phyloP scores from a whole-genome alignment of 306 rosid genomes.

The Quercus aquifolioides region DNA sequence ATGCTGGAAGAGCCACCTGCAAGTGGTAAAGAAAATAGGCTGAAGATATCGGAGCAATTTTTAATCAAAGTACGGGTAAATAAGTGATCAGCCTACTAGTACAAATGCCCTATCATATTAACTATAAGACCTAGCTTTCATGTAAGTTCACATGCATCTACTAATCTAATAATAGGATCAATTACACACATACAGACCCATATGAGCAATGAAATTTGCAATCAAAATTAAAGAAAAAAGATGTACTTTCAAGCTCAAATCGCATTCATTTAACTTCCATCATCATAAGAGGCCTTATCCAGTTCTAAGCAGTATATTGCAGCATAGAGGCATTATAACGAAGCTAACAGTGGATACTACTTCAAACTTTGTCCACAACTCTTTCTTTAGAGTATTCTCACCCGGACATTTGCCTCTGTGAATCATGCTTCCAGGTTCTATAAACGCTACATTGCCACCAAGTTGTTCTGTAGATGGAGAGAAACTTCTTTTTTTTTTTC shows the following conservation, averaged over 20 bases:
- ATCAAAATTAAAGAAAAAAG: slow-evolving; percentile 14
- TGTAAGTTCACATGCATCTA: no score
- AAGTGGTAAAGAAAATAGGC: no score
- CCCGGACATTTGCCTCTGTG: no score
- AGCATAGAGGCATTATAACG: slow-evolving; percentile 15
- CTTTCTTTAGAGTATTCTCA: no score
- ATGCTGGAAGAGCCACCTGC: no score
- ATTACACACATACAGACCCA: no score
- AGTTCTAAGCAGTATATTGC: slow-evolving; percentile 33
- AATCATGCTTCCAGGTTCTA: slow-evolving; percentile 10
- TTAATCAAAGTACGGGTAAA: no score
- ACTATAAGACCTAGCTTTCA: no score
- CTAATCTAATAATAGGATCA: background rate
- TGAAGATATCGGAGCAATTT: no score
- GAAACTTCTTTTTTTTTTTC: background rate
- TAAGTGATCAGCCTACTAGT: no score
- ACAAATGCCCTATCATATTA: no score
- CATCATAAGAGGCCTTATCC: slow-evolving; percentile 75
- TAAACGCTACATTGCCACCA: slow-evolving; percentile 27
- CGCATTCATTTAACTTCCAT: slow-evolving; percentile 11
- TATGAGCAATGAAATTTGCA: slow-evolving; percentile 1
- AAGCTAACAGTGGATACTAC: slow-evolving; percentile 50
- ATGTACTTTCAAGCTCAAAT: slow-evolving; percentile 18
- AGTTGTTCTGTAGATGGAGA: slow-evolving; percentile 28
- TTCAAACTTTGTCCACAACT: slow-evolving; percentile 43